Evolutionary conservation across 2,329 filamentous ascomycete genomes (phyloP).

Genomic region (Colletotrichum paranaense): DNA sequence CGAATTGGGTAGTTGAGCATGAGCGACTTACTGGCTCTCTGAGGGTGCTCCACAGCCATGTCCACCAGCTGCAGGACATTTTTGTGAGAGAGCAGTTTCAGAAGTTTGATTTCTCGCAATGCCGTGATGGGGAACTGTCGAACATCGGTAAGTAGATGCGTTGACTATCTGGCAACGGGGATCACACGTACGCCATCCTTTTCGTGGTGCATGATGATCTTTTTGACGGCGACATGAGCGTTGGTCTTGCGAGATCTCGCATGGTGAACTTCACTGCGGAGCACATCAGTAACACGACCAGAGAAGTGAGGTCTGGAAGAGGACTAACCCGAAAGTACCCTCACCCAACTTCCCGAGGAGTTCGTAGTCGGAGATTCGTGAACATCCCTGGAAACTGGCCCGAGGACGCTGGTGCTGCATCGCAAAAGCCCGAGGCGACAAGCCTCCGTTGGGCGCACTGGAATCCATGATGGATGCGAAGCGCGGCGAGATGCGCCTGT

Average conservation of each 20-base stretch:
- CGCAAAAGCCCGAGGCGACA: slow-evolving; percentile 67
- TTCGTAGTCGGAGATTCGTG: slow-evolving; percentile 83
- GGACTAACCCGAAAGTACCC: slow-evolving; percentile 87
- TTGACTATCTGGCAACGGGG: not conserved
- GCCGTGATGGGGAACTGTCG: slow-evolving; percentile 93
- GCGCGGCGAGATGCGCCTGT: slow-evolving; percentile 22
- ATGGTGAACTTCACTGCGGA: slow-evolving; percentile 84
- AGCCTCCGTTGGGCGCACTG: slow-evolving; percentile 44
- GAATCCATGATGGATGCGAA: slow-evolving; percentile 29
- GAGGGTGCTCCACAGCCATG: slow-evolving; percentile 89
- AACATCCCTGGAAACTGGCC: slow-evolving; percentile 84
- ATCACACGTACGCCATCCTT: slow-evolving; percentile 82
- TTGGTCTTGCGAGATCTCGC: slow-evolving; percentile 82
- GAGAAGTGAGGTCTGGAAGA: not conserved
- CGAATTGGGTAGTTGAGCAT: slow-evolving; percentile 5
- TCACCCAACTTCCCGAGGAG: slow-evolving; percentile 88
- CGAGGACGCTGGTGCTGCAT: slow-evolving; percentile 65
- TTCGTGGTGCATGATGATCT: slow-evolving; percentile 99
- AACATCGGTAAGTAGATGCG: slow-evolving; percentile 30
- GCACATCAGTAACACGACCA: not conserved
- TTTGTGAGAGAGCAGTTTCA: slow-evolving; percentile 92
- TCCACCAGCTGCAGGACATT: slow-evolving; percentile 91
- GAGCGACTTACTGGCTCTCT: slow-evolving; percentile 65
- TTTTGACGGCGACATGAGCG: slow-evolving; percentile 88
- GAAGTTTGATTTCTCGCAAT: slow-evolving; percentile 94